Base-by-base conservation (phyloP, 768 basidiomycete species). In the Tricholoma sp. region DNA sequence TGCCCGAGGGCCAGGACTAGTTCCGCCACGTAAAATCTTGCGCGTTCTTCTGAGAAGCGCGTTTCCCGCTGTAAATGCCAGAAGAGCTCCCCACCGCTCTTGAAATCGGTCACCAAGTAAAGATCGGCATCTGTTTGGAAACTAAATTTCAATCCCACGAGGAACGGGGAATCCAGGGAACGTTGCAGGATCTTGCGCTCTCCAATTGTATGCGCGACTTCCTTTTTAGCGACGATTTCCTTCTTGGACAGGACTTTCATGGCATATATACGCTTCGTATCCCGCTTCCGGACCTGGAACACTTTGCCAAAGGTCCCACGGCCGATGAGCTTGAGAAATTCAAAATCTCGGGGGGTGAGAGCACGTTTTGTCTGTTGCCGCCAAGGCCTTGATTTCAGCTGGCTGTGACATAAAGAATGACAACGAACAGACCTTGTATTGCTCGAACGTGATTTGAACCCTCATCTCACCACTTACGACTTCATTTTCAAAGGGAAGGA, bases 191-290 rank as follows among this genome's bases (percentile, higher is more conserved):
- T 98, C 78, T 98, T 98, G 72, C 97, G 88, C 73, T 99, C 97
- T 63, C 97, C 97, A 55, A 99, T 98, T 13, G 97, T 99, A 71
- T 99, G 97, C 8, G 96, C 96, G 45, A 99, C 94, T 71, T 99
- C 97, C 73, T 98, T 98, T 80, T 98, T 98, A 24, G 92, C 95
- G 54, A 98, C 85, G 64, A 99, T 98, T 73, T 99, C 97, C 78
- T 93, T 95, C 76, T 99, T 99, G 32, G 92, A 95, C 37, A 99
- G 81, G 55, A 98, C 92, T 68, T 99, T 99, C 96, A 99, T 98
- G 52, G 97, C 97, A 76, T 98, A 99, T 74, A 99, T 98, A 47
- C 97, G 91, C 71, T 93, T 91, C 41, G 97, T 99, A 76, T 99
- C 95, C 70, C 80, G 86, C 76, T 99, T 99, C 59, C 97, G 91